phyloP scores from a whole-genome alignment of 1,284 basidiomycete genomes.

The Apiotrichum siamense region DNA sequence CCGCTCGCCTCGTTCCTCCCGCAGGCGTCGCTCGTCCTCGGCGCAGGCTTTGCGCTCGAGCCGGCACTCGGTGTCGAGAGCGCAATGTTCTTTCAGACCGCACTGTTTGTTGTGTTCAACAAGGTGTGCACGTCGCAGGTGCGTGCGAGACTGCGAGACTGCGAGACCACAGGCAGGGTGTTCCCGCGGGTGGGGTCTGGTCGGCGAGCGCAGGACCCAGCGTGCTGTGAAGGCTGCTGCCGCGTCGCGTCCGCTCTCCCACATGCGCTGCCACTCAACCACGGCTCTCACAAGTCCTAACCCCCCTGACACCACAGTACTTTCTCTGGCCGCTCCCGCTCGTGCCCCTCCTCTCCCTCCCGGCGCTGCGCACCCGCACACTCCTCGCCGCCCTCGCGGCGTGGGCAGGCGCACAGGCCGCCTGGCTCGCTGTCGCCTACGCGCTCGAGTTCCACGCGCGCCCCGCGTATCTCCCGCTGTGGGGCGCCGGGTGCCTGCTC shows the following conservation, averaged over 20 bases:
- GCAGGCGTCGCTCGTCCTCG: conserved; percentile 41
- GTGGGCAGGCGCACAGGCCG: conserved; percentile 67
- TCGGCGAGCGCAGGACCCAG: too few relatives aligned
- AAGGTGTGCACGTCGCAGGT: conserved; percentile 98
- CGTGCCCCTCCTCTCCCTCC: conserved; percentile 68
- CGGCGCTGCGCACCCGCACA: conserved; percentile 54
- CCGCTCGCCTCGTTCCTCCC: conserved; percentile 49
- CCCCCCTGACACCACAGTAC: conserved; percentile 58
- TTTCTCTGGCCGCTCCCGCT: conserved; percentile 96
- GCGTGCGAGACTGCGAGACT: too few relatives aligned
- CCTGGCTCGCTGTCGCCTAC: conserved; percentile 83
- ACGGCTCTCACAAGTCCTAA: too few relatives aligned
- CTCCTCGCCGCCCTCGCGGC: conserved; percentile 52
- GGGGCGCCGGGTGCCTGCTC: conserved; percentile 70
- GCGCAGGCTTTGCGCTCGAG: conserved; percentile 40
- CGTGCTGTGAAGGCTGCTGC: too few relatives aligned
- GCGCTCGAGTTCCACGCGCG: conserved; percentile 77
- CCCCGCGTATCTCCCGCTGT: conserved; percentile 65
- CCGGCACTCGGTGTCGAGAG: conserved; percentile 58
- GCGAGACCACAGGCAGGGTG: too few relatives aligned
- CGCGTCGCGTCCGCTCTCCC: too few relatives aligned
- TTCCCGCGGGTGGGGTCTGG: too few relatives aligned
- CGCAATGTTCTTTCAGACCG: conserved; percentile 76
- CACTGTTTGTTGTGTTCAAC: conserved; percentile 87
- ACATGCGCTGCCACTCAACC: too few relatives aligned